Conservation (phyloP, 2,329 filamentous ascomycete genomes). For the Periconia macrospinosa region DNA sequence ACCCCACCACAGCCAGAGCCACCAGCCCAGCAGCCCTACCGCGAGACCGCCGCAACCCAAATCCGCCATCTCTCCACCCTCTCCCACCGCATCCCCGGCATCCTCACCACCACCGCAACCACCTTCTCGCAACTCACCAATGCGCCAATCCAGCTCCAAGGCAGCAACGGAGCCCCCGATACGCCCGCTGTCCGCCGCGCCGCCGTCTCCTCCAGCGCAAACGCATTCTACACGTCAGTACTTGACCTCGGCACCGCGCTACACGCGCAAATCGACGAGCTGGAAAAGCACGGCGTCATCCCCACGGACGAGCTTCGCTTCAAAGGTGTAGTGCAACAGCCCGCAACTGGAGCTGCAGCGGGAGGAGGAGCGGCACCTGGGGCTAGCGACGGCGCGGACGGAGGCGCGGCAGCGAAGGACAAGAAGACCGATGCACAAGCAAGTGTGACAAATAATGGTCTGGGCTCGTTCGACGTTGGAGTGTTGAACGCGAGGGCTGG, state of each 20-base stretch:
- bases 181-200: constrained; percentile 48
- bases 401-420: constrained; percentile 8
- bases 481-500: constrained; percentile 87
- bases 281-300: constrained; percentile 36
- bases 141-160: constrained; percentile 55
- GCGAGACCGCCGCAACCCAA: constrained; percentile 32
- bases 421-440: constrained; percentile 23
- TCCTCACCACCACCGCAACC: constrained; percentile 79
- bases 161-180: constrained; percentile 24
- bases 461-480: constrained; percentile 73
- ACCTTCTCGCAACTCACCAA: constrained; percentile 66
- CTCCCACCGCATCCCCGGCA: constrained; percentile 28
- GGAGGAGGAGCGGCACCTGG: neutral
- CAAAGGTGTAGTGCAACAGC: constrained; percentile 5
- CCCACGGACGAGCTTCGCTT: constrained; percentile 28
- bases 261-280: constrained; percentile 31
- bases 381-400: constrained; percentile 3
- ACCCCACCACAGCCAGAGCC: constrained; percentile 7
- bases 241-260: constrained; percentile 48
- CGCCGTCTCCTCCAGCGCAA: constrained; percentile 55
- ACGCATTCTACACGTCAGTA: constrained; percentile 72
- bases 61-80: constrained; percentile 36
- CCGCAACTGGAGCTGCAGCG: neutral
- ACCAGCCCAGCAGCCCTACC: constrained; percentile 24
- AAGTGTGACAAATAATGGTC: constrained; percentile 47